Base-by-base conservation (phyloP, 768 basidiomycete species). In the Amanita molliuscula region DNA sequence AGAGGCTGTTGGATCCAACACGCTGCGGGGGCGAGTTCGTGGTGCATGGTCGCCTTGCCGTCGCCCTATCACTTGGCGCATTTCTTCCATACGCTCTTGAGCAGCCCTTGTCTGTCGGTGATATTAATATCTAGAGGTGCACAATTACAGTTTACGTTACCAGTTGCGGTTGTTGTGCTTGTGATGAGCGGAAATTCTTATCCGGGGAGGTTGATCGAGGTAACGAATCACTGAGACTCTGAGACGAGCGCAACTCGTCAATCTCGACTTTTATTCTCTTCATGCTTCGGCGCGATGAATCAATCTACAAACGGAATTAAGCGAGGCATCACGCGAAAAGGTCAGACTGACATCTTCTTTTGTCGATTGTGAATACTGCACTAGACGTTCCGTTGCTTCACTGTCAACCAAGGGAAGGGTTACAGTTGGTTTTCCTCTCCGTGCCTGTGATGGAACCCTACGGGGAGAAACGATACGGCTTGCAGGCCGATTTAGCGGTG, bases 21-120 rank as follows among this genome's bases (percentile, higher is more conserved):
- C 58, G 55, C 59, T 75, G 34, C 72, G 69, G 8, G 75, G 66
- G 44, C 77, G 74, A 48, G 63, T 66, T 21, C 74, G 73, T 51
- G 77, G 74, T 7, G 76, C 70, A 5, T 64, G 63, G 31, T 82
- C 82, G 15, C 65, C 70, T 57, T 78, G 72, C 55, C 88, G 71
- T 53, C 71, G 76, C 33, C 70, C 66, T 51, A 92, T 88, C 50
- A 88, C 68, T 55, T 77, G 77, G 35, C 81, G 76, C 88, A 92
- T 88, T 62, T 92, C 89, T 57, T 88, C 80, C 71, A 89, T 74
- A 20, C 89, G 79, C 31, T 82, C 81, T 56, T 81, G 81, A 31
- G 88, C 87, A 48, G 81, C 88, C 59, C 66, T 81, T 10, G 77
- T 84, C 88, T 91, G 55, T 4, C 25, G 16, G 46, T 1, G 48